These are phyloP conservation scores for Hypoxylon sp. DNA, from an alignment of 2,329 filamentous ascomycete genomes.

Conservation along the genomic window DNA sequence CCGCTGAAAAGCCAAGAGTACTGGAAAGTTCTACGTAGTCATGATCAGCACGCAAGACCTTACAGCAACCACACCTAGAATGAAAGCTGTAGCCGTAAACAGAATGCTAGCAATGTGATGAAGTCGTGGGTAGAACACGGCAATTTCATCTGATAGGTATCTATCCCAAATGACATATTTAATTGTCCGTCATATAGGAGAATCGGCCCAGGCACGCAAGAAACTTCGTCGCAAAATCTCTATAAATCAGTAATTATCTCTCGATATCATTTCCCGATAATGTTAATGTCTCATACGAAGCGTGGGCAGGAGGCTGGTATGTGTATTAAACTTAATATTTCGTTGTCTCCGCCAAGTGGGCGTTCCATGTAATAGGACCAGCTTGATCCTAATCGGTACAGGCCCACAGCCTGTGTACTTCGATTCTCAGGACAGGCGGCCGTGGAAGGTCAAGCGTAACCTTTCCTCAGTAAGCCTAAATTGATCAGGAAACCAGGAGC, in stretches of 20 bases:
- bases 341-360: neutral
- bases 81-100: neutral
- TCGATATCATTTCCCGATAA: too few species aligned
- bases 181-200: neutral
- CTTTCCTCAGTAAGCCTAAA: slow-evolving; percentile 65
- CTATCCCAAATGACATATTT: neutral
- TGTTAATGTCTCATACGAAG: too few species aligned
- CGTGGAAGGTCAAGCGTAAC: slow-evolving; percentile 57
- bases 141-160: neutral
- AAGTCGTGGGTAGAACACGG: neutral
- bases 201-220: too few species aligned
- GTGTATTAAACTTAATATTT: too few species aligned
- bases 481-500: slow-evolving; percentile 67
- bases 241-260: too few species aligned
- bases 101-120: neutral
- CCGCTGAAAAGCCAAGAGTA: neutral
- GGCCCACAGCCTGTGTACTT: neutral
- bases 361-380: neutral
- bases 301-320: too few species aligned
- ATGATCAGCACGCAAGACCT: neutral
- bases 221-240: too few species aligned
- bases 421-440: slow-evolving; percentile 43
- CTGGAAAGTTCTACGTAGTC: neutral
- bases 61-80: neutral
- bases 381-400: neutral